These are phyloP conservation scores for Fistulinella prunicolor DNA, from an alignment of 768 basidiomycete genomes.

Conservation along the genomic window DNA sequence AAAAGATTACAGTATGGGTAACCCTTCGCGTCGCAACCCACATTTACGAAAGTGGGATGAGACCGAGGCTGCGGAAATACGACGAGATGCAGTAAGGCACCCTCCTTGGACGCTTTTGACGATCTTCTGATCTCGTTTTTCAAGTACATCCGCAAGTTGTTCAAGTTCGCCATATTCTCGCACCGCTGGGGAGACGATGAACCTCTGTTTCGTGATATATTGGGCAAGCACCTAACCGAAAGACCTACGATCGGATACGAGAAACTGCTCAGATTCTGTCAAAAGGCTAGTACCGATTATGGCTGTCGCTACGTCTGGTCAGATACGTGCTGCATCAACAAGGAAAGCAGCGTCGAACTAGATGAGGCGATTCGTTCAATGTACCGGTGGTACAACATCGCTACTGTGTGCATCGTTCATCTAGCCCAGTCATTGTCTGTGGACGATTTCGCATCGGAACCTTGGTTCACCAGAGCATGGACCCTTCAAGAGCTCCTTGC, in stretches of 20 bases:
- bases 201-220: conserved; percentile 11
- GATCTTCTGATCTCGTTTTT: background rate
- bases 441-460: conserved; percentile 11
- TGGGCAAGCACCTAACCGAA: background rate
- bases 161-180: conserved; percentile 20
- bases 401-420: conserved; percentile 24
- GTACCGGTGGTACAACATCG: conserved; percentile 27
- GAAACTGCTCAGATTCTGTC: conserved; percentile 17
- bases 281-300: conserved; percentile 15
- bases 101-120: background rate
- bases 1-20: too few species aligned
- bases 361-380: conserved; percentile 31
- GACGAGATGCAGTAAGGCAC: conserved; percentile 2
- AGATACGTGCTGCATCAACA: conserved; percentile 25
- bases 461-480: conserved; percentile 26
- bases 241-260: conserved; percentile 10
- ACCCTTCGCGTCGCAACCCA: background rate
- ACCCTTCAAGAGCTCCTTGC: conserved; percentile 17
- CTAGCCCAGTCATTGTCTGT: conserved; percentile 11
- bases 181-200: conserved; percentile 23
- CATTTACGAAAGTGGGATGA: background rate
- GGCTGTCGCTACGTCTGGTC: conserved; percentile 23
- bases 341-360: conserved; percentile 31
- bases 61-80: background rate
- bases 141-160: conserved; percentile 10